Percentiles rank a stretch among this genome's conserved stretches.
phyloP scores from a whole-genome alignment of 192 early-diverging fungal genomes.

The Spizellomyces punctatus region DNA sequence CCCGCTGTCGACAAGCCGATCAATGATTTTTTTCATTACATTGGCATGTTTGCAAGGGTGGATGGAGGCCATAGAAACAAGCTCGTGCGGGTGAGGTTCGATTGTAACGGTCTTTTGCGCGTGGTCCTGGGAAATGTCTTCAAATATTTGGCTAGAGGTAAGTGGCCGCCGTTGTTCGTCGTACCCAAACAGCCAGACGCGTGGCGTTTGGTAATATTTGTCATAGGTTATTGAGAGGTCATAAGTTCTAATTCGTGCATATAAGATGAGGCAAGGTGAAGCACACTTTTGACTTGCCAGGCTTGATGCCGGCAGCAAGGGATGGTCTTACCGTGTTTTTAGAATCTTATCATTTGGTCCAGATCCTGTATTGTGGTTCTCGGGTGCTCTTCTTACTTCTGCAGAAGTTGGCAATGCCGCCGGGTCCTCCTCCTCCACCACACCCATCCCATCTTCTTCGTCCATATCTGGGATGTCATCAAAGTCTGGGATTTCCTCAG shows the following conservation, averaged over 20 bases:
- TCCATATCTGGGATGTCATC: constrained; percentile 92
- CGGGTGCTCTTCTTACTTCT: neutral
- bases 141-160: constrained; percentile 88
- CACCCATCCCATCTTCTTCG: constrained; percentile 64
- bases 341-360: constrained; percentile 47
- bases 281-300: neutral
- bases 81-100: constrained; percentile 92
- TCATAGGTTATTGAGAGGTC: constrained; percentile 99
- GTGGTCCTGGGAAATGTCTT: constrained; percentile 98
- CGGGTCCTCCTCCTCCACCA: constrained; percentile 81
- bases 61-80: constrained; percentile 86
- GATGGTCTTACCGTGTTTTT: constrained; percentile 45
- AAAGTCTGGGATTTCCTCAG: constrained; percentile 75
- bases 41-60: constrained; percentile 99
- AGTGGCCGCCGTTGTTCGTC: constrained; percentile 86
- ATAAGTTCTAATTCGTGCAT: constrained; percentile 75
- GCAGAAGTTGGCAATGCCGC: constrained; percentile 40
- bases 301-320: too few relatives aligned
- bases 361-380: neutral
- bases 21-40: constrained; percentile 96
- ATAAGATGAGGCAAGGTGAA: neutral
- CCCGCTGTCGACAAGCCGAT: constrained; percentile 70
- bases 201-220: constrained; percentile 99
- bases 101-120: constrained; percentile 99
- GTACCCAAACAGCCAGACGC: constrained; percentile 97